Evolutionary conservation across 2,329 filamentous ascomycete species (phyloP).

Genomic region (Dryadomyces quercus-mongolicae): DNA sequence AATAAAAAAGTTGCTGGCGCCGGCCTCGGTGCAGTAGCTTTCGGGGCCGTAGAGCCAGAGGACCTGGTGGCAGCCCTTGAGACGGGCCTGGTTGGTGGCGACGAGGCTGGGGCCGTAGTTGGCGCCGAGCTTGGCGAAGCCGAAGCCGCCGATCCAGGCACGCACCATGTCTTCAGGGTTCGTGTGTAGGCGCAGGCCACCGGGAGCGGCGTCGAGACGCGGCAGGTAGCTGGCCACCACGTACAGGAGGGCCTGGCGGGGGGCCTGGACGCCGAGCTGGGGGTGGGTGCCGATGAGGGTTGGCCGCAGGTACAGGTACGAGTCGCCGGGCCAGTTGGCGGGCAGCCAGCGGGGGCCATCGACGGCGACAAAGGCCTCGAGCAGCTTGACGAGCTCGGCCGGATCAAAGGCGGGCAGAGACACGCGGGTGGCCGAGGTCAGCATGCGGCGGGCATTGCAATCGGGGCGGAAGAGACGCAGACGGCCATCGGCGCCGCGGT

Average conservation of each 20-base stretch:
- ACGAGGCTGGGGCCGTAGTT: conserved; percentile 83
- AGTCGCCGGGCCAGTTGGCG: conserved; percentile 44
- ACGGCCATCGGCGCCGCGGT: conserved; percentile 64
- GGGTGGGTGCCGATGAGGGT: conserved; percentile 75
- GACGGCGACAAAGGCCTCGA: conserved; percentile 57
- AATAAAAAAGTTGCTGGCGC: conserved; percentile 85
- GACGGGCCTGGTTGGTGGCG: conserved; percentile 63
- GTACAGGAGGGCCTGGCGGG: conserved; percentile 78
- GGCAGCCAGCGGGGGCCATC: conserved; percentile 75
- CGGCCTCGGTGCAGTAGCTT: conserved; percentile 76
- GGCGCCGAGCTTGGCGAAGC: conserved; percentile 82
- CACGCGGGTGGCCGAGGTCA: conserved; percentile 50
- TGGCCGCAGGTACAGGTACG: conserved; percentile 75
- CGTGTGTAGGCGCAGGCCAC: conserved; percentile 64
- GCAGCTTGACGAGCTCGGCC: conserved; percentile 59
- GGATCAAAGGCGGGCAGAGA: conserved; percentile 64
- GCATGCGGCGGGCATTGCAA: conserved; percentile 56
- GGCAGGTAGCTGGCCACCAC: conserved; percentile 60
- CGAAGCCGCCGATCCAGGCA: conserved; percentile 88
- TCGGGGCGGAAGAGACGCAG: conserved; percentile 69
- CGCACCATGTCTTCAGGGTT: conserved; percentile 72
- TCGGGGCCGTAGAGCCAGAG: conserved; percentile 83
- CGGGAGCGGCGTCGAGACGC: conserved; percentile 34
- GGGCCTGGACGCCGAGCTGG: conserved; percentile 69
- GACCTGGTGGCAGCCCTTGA: conserved; percentile 72